Evolutionary conservation across 2,329 filamentous ascomycete genomes (phyloP).

Genomic region (Phyllosticta ampelicida): DNA sequence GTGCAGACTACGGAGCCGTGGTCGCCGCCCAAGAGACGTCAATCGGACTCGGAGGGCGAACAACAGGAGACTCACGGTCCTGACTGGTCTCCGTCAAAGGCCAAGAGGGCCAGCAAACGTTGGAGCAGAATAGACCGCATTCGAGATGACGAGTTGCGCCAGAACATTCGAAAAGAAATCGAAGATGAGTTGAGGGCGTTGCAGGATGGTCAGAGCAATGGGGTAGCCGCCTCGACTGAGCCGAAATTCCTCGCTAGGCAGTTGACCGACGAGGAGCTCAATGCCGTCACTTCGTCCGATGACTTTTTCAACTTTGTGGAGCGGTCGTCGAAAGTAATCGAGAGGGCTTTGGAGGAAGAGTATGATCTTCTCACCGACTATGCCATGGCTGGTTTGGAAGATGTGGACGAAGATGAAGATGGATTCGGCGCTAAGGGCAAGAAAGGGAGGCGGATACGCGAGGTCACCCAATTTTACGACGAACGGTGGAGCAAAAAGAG

Average conservation of each 20-base stretch:
- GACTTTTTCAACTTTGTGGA: constrained; percentile 96
- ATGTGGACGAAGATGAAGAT: constrained; percentile 75
- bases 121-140: constrained; percentile 69
- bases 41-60: constrained; percentile 51
- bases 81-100: constrained; percentile 42
- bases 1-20: constrained; percentile 82
- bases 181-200: constrained; percentile 76
- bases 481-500: constrained; percentile 94
- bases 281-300: constrained; percentile 80
- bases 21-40: constrained; percentile 43
- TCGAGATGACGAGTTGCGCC: constrained; percentile 77
- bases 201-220: constrained; percentile 33
- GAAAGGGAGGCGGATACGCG: constrained; percentile 65
- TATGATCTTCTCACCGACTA: constrained; percentile 97
- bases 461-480: constrained; percentile 88
- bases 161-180: constrained; percentile 76
- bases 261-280: constrained; percentile 73
- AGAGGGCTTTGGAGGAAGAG: constrained; percentile 77
- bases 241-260: constrained; percentile 61
- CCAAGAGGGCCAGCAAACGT: constrained; percentile 53
- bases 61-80: constrained; percentile 1
- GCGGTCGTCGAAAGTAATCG: constrained; percentile 91
- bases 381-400: constrained; percentile 62
- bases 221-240: constrained; percentile 36
- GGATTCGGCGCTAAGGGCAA: constrained; percentile 57